Evolutionary conservation across 768 basidiomycete species (phyloP).

Genomic region (Hygrophorus russula): DNA sequence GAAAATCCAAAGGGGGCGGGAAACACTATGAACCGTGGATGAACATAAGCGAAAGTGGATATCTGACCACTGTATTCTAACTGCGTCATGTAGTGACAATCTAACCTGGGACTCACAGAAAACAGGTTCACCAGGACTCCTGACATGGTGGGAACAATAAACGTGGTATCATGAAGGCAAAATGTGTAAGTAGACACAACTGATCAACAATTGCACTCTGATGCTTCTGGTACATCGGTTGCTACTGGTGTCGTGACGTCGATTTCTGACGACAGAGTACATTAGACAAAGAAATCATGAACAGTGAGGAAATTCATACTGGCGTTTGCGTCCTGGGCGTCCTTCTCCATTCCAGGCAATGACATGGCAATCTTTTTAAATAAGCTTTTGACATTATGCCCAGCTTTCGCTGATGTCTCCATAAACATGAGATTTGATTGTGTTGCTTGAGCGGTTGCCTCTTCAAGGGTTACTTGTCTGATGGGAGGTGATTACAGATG

Average conservation of each 20-base stretch:
- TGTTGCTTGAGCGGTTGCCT: slow-evolving; percentile 84
- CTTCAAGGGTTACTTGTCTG: slow-evolving; percentile 98
- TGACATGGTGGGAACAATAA: background rate
- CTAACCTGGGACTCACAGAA: background rate
- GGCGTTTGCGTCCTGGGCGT: slow-evolving; percentile 47
- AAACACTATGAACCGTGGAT: slow-evolving; percentile 94
- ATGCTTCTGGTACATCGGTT: slow-evolving; percentile 74
- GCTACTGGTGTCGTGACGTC: slow-evolving; percentile 71
- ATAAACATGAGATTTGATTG: slow-evolving; percentile 96
- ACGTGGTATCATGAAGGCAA: background rate
- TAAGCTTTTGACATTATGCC: slow-evolving; percentile 96
- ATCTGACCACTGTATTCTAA: background rate
- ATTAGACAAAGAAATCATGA: background rate
- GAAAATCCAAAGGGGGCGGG: slow-evolving; percentile 84
- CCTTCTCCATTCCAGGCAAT: slow-evolving; percentile 91
- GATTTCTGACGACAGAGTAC: slow-evolving; percentile 50
- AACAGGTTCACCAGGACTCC: background rate
- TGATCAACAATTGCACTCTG: slow-evolving; percentile 69
- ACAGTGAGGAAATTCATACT: slow-evolving; percentile 23
- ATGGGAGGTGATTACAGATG: slow-evolving; percentile 3
- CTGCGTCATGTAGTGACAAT: background rate
- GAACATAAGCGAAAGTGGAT: slow-evolving; percentile 13
- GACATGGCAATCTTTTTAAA: slow-evolving; percentile 99
- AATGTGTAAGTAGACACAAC: slow-evolving; percentile 5
- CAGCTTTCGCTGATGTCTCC: slow-evolving; percentile 98